These are phyloP conservation scores for Neobulgaria alba DNA, from an alignment of 2,329 filamentous ascomycete species.

Conservation along the genomic window DNA sequence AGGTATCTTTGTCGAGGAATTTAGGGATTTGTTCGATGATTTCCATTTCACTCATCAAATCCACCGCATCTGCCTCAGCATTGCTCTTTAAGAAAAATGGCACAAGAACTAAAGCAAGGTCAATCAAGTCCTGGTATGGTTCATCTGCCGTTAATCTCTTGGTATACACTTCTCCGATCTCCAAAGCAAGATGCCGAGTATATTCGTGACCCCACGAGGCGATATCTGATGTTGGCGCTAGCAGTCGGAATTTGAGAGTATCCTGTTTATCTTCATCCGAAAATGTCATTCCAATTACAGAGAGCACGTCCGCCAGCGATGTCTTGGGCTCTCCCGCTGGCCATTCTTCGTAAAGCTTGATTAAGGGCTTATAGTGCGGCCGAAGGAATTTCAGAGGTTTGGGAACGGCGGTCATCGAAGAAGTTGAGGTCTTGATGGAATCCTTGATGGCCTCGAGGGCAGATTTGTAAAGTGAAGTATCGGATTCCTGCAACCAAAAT, in stretches of 20 bases:
- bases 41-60: slow-evolving; percentile 93
- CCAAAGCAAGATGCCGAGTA: slow-evolving; percentile 85
- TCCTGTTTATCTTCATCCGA: slow-evolving; percentile 94
- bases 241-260: slow-evolving; percentile 88
- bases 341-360: slow-evolving; percentile 86
- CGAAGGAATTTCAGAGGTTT: slow-evolving; percentile 97
- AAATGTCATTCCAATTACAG: slow-evolving; percentile 97
- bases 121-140: slow-evolving; percentile 71
- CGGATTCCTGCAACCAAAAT: slow-evolving; percentile 58
- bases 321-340: slow-evolving; percentile 76
- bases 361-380: slow-evolving; percentile 88
- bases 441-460: slow-evolving; percentile 94
- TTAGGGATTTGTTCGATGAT: slow-evolving; percentile 88
- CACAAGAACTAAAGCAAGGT: slow-evolving; percentile 76
- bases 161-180: slow-evolving; percentile 91
- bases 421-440: slow-evolving; percentile 98
- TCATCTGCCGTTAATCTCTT: slow-evolving; percentile 82
- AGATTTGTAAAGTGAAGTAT: slow-evolving; percentile 80
- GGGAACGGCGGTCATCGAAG: slow-evolving; percentile 97
- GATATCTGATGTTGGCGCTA: slow-evolving; percentile 85
- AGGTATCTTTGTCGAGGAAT: slow-evolving; percentile 90
- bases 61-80: slow-evolving; percentile 94
- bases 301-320: slow-evolving; percentile 86
- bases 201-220: slow-evolving; percentile 99
- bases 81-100: slow-evolving; percentile 96